Evolutionary conservation across 768 basidiomycete species (phyloP).

Genomic region (Termitomyces sp.): DNA sequence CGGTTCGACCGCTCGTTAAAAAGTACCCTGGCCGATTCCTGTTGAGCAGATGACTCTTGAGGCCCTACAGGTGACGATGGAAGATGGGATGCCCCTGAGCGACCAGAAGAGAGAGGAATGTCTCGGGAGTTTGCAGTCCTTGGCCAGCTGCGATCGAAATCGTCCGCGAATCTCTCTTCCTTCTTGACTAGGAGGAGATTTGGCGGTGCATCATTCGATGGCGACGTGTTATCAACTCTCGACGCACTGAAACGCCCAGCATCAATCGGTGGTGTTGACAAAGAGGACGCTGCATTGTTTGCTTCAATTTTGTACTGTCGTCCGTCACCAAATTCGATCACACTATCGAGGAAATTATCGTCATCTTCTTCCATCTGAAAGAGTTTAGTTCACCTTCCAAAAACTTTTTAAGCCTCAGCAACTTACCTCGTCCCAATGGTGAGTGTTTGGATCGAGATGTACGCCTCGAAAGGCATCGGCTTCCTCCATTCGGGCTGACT

Average conservation of each 20-base stretch:
- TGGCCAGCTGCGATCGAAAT: conserved; percentile 98
- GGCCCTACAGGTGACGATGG: conserved; percentile 30
- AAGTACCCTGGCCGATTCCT: conserved; percentile 67
- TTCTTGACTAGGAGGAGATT: conserved; percentile 66
- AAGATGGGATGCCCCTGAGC: conserved; percentile 17
- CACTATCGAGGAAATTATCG: conserved; percentile 82
- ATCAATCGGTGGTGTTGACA: conserved; percentile 18
- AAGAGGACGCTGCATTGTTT: conserved; percentile 28
- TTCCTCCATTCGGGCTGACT: conserved; percentile 70
- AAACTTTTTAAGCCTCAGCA: background rate
- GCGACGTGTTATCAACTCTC: conserved; percentile 16
- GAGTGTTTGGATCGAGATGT: conserved; percentile 89
- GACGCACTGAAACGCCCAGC: conserved; percentile 13
- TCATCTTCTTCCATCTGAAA: conserved; percentile 87
- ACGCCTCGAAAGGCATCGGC: conserved; percentile 94
- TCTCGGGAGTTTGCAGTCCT: conserved; percentile 45
- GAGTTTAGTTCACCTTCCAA: background rate
- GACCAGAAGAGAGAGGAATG: conserved; percentile 24
- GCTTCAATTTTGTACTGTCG: conserved; percentile 82
- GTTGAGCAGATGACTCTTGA: conserved; percentile 42
- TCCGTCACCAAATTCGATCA: conserved; percentile 96
- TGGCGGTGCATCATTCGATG: conserved; percentile 18
- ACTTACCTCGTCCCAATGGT: conserved; percentile 97
- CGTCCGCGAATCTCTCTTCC: conserved; percentile 87
- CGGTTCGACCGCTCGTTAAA: conserved; percentile 95